These are phyloP conservation scores for Sclerotinia spermophila DNA, from an alignment of 2,329 filamentous ascomycete species.

Conservation along the genomic window DNA sequence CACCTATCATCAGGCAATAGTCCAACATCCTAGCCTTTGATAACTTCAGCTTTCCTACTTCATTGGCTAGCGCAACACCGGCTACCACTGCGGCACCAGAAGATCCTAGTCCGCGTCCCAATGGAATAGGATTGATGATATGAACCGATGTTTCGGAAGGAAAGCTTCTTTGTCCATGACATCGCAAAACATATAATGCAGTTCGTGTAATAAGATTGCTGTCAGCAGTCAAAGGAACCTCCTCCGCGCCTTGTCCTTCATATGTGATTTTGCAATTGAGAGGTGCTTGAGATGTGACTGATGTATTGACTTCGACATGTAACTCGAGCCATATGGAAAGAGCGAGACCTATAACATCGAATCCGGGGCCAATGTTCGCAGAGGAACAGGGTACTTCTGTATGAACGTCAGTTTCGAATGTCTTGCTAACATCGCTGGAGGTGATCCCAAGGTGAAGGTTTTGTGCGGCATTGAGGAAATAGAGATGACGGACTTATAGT, in stretches of 20 bases:
- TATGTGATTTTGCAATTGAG: slow-evolving; percentile 90
- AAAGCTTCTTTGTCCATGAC: slow-evolving; percentile 82
- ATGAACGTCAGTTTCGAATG: slow-evolving; percentile 4
- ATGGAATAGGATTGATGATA: slow-evolving; percentile 91
- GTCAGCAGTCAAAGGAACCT: slow-evolving; percentile 80
- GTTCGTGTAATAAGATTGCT: slow-evolving; percentile 91
- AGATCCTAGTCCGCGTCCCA: slow-evolving; percentile 89
- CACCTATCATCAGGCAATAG: slow-evolving; percentile 95
- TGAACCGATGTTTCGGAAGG: slow-evolving; percentile 85
- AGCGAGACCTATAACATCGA: slow-evolving; percentile 95
- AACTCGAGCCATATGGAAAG: slow-evolving; percentile 93
- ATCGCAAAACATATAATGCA: slow-evolving; percentile 89
- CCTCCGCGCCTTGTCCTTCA: slow-evolving; percentile 66
- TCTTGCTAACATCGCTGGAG: background rate
- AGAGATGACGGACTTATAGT: slow-evolving; percentile 27
- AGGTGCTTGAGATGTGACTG: slow-evolving; percentile 53
- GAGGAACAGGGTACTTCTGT: slow-evolving; percentile 80
- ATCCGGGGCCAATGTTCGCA: slow-evolving; percentile 95
- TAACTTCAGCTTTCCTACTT: slow-evolving; percentile 76
- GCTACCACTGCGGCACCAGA: slow-evolving; percentile 94
- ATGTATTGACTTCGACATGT: slow-evolving; percentile 69
- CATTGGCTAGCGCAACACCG: slow-evolving; percentile 87
- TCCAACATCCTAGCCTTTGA: slow-evolving; percentile 82
- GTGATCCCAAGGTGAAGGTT: background rate
- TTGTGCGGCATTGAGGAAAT: background rate